A percentile compares a stretch with the other conserved stretches of the same genome.
Conservation (phyloP, 352 stramenopile species). For the Phytophthora pini region DNA sequence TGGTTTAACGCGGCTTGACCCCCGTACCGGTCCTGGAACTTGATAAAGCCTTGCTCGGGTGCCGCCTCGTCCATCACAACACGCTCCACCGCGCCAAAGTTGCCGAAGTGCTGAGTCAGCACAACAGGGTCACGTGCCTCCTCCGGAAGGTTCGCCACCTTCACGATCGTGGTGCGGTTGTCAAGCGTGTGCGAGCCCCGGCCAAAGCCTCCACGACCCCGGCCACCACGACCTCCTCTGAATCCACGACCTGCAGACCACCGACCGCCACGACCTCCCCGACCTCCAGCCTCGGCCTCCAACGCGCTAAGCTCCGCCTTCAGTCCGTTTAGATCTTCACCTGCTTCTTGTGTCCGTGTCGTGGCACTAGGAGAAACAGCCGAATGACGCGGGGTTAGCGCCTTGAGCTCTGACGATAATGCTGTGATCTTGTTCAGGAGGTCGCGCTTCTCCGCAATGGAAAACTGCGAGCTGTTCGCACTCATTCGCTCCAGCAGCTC, state of each 20-base stretch:
- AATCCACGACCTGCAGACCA: constrained; percentile 55
- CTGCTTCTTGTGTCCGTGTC: constrained; percentile 9
- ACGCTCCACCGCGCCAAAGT: constrained; percentile 81
- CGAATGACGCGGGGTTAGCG: constrained; percentile 48
- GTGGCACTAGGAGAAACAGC: constrained; percentile 27
- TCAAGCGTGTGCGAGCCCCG: constrained; percentile 73
- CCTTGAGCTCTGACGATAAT: constrained; percentile 74
- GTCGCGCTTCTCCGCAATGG: constrained; percentile 72
- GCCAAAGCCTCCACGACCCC: constrained; percentile 53
- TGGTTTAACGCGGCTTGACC: constrained; percentile 73
- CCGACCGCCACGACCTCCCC: constrained; percentile 45
- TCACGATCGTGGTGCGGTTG: constrained; percentile 87
- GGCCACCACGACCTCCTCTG: constrained; percentile 56
- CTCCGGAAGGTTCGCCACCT: constrained; percentile 76
- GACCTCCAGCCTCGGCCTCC: constrained; percentile 53
- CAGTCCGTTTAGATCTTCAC: constrained; percentile 47
- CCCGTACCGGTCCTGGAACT: constrained; percentile 84
- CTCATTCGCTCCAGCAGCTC: constrained; percentile 85
- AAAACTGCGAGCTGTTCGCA: constrained; percentile 74
- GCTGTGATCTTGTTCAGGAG: constrained; percentile 87
- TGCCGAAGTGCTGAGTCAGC: constrained; percentile 87
- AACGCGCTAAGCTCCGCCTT: constrained; percentile 75
- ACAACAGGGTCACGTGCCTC: constrained; percentile 79
- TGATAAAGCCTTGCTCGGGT: constrained; percentile 69
- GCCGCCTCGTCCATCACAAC: constrained; percentile 67